Conservation (phyloP, 768 basidiomycete species). For the Lactarius vividus region DNA sequence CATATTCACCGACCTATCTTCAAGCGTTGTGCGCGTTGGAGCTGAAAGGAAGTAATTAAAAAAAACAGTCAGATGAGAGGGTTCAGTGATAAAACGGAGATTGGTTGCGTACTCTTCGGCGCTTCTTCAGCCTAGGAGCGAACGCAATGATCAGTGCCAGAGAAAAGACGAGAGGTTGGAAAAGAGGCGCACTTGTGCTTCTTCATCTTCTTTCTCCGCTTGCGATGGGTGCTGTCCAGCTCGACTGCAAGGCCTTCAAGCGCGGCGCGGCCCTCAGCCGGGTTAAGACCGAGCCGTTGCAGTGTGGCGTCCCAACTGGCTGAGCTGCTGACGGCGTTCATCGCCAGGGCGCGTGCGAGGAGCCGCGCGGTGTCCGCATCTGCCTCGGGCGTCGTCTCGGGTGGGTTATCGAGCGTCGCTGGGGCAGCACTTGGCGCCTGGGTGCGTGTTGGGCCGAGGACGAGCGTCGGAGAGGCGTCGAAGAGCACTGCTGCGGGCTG, state of each 20-base stretch:
- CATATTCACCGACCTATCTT: constrained; percentile 25
- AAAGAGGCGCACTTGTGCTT: constrained; percentile 80
- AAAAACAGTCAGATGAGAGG: not conserved
- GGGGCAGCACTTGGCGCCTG: constrained; percentile 21
- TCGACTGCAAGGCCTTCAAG: constrained; percentile 62
- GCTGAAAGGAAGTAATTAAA: constrained; percentile 2
- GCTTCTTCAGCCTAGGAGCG: constrained; percentile 73
- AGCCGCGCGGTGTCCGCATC: constrained; percentile 80
- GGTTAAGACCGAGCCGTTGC: constrained; percentile 59
- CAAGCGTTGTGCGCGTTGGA: constrained; percentile 26
- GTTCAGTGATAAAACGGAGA: not conserved
- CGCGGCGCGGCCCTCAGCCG: constrained; percentile 48
- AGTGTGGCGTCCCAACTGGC: constrained; percentile 69
- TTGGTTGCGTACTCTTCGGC: constrained; percentile 64
- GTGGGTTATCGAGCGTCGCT: constrained; percentile 40
- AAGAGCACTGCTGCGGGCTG: constrained; percentile 59
- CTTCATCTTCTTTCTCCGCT: constrained; percentile 92
- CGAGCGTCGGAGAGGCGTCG: constrained; percentile 31
- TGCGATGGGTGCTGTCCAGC: constrained; percentile 81
- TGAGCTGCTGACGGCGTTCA: constrained; percentile 59
- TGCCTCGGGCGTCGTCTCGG: constrained; percentile 58
- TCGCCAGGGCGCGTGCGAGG: constrained; percentile 70
- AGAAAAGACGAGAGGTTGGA: constrained; percentile 10
- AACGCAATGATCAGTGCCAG: constrained; percentile 4
- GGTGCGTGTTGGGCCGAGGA: not conserved